phyloP scores from a whole-genome alignment of 1,284 basidiomycete genomes.

The Trametes versicolor region DNA sequence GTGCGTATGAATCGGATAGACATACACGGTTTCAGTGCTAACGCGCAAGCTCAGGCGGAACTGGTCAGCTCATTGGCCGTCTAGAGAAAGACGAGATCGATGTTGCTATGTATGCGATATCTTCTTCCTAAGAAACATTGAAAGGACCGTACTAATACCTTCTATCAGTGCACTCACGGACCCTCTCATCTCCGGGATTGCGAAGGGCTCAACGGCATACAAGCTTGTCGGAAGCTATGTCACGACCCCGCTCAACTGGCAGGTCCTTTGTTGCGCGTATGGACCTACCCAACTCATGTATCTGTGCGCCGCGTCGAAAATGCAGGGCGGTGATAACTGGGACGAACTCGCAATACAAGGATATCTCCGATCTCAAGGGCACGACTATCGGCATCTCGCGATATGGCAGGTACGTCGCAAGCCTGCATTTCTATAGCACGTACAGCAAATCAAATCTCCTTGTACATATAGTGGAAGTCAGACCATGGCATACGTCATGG shows the following conservation, averaged over 20 bases:
- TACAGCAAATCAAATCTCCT: background rate
- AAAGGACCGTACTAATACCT: background rate
- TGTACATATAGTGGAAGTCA: conserved; percentile 73
- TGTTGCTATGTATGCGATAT: conserved; percentile 76
- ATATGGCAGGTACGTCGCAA: conserved; percentile 72
- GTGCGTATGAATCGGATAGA: conserved; percentile 53
- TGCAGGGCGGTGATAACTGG: conserved; percentile 93
- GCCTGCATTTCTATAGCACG: no score
- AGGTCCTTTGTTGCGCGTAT: conserved; percentile 30
- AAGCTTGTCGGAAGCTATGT: conserved; percentile 96
- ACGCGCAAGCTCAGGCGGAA: conserved; percentile 72
- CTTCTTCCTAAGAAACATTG: background rate
- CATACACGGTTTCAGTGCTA: no score
- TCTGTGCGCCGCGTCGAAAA: background rate
- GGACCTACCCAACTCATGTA: background rate
- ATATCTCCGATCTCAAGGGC: conserved; percentile 81
- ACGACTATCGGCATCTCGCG: conserved; percentile 92
- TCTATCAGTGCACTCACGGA: conserved; percentile 87
- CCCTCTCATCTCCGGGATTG: conserved; percentile 92
- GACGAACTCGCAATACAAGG: conserved; percentile 75
- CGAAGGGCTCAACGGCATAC: conserved; percentile 87
- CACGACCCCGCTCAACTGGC: conserved; percentile 88
- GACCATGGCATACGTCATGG: conserved; percentile 97
- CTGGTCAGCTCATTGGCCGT: conserved; percentile 89
- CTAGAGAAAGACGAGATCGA: conserved; percentile 90